phyloP scores from a whole-genome alignment of 1,284 basidiomycete species.

The Coniophora puteana region DNA sequence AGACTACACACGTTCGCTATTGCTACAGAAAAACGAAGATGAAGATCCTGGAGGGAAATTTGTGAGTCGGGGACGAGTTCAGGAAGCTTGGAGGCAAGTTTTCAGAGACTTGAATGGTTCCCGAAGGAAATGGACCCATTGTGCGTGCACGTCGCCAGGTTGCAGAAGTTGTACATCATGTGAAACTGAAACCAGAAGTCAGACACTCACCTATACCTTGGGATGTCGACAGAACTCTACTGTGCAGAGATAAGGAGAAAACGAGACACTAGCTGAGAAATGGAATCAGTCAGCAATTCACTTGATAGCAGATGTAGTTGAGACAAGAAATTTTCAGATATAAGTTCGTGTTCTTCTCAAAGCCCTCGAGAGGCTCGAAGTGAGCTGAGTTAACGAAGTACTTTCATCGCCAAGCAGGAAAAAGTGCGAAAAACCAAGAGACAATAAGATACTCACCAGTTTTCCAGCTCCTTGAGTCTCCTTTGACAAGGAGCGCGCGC shows the following conservation, averaged over 20 bases:
- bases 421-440: slow-evolving; percentile 9
- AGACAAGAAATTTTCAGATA: slow-evolving; percentile 30
- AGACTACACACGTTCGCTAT: too few species aligned
- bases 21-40: not conserved
- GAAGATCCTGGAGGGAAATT: slow-evolving; percentile 12
- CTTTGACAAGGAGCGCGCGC: too few species aligned
- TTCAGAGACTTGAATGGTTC: slow-evolving; percentile 80
- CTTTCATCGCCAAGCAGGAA: slow-evolving; percentile 42
- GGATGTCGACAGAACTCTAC: too few species aligned
- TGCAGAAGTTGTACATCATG: slow-evolving; percentile 52
- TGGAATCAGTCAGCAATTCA: slow-evolving; percentile 2
- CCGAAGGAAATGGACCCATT: slow-evolving; percentile 56
- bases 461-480: not conserved
- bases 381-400: slow-evolving; percentile 57
- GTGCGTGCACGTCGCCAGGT: slow-evolving; percentile 56
- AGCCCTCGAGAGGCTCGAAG: slow-evolving; percentile 47
- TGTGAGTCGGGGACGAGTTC: not conserved
- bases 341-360: slow-evolving; percentile 51
- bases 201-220: slow-evolving; percentile 23
- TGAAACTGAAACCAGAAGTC: slow-evolving; percentile 2
- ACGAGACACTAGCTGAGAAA: not conserved
- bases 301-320: not conserved
- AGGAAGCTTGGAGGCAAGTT: slow-evolving; percentile 5
- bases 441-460: slow-evolving; percentile 9
- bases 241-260: too few species aligned